Evolutionary conservation across 2,329 filamentous ascomycete species (phyloP), one percentile per base, ranked within the genome.

Genomic region (Colletotrichum sp.): DNA sequence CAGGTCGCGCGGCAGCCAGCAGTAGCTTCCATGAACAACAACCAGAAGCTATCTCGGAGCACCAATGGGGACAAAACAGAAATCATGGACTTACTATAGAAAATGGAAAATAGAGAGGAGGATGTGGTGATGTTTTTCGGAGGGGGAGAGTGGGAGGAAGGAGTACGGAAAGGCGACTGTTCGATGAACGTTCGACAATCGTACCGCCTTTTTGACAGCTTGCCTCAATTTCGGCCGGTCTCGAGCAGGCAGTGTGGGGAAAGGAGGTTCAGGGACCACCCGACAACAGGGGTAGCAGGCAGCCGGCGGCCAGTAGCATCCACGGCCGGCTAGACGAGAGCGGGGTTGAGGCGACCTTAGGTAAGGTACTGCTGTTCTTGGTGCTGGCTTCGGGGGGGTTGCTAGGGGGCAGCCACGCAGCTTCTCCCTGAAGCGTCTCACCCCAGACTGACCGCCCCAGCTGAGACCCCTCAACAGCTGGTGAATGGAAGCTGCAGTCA

Each of bases 121-220:
- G n/a, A 67, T 43, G 55, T 67, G 43, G 26, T 38, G 64, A 68
- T 75, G 55, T 32, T 24, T 18, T 52, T 64, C 30, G 36, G 69
- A 21, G 32, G 12, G 48, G 80, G 67, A 78, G 80, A 78, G 66
- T 67, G 66, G 69, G 67, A 71, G 57, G 36, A 43, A 82, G 28
- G 21, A 55, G 58, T 63, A 64, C 12, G 8, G 57, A 64, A 58
- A 43, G 69, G 48, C 70, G 32, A 75, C 70, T 67, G 60, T 55
- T 55, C 60, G 58, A 74, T 61, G 30, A 76, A 76, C 65, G 32
- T 70, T 57, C 71, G 58, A 76, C 65, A 61, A 52, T 74, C 68
- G 60, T 65, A 70, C 78, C 78, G 79, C 75, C 79, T 81, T 81
- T 83, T 82, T 80, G 81, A 84, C 82, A 84, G 79, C 81, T 83